phyloP scores from a whole-genome alignment of 805 yeast genomes.

The Komagataella kurtzmanii region DNA sequence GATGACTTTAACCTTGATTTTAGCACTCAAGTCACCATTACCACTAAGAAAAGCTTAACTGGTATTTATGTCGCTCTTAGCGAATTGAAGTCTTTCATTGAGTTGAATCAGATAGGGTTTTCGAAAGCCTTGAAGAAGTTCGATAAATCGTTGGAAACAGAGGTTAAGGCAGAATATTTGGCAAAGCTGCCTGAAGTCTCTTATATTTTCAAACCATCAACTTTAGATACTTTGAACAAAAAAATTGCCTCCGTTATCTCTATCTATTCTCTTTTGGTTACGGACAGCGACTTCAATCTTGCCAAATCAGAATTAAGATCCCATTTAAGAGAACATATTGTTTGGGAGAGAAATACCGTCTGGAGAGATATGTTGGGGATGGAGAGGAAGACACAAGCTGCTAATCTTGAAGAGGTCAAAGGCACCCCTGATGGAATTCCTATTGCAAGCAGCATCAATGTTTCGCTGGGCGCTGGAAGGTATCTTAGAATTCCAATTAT shows the following conservation, averaged over 20 bases:
- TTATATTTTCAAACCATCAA: constrained; percentile 37
- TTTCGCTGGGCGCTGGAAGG: constrained; percentile 16
- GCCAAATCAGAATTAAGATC: constrained; percentile 33
- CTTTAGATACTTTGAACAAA: constrained; percentile 33
- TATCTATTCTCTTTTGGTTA: constrained; percentile 26
- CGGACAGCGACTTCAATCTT: constrained; percentile 21
- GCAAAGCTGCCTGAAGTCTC: constrained; percentile 31
- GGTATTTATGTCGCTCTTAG: constrained; percentile 61
- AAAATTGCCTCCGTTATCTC: constrained; percentile 30
- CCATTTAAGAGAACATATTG: constrained; percentile 77
- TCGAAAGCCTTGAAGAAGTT: constrained; percentile 84
- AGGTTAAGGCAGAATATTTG: constrained; percentile 47
- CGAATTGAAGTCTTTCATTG: constrained; percentile 73
- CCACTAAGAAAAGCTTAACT: constrained; percentile 53
- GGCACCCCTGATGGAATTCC: constrained; percentile 9
- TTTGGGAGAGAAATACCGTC: constrained; percentile 95
- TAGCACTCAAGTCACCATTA: constrained; percentile 40
- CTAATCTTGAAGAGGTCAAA: constrained; percentile 21
- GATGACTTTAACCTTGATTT: constrained; percentile 22
- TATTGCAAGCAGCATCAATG: constrained; percentile 6
- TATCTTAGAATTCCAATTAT: constrained; percentile 18
- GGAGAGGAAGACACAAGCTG: constrained; percentile 78
- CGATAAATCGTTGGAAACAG: constrained; percentile 65
- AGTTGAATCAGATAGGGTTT: constrained; percentile 80
- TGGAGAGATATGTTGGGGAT: constrained; percentile 94